Evolutionary conservation across 352 stramenopile species (phyloP), one percentile per base, ranked within the genome.

Genomic region (Pythium plurisporium): DNA sequence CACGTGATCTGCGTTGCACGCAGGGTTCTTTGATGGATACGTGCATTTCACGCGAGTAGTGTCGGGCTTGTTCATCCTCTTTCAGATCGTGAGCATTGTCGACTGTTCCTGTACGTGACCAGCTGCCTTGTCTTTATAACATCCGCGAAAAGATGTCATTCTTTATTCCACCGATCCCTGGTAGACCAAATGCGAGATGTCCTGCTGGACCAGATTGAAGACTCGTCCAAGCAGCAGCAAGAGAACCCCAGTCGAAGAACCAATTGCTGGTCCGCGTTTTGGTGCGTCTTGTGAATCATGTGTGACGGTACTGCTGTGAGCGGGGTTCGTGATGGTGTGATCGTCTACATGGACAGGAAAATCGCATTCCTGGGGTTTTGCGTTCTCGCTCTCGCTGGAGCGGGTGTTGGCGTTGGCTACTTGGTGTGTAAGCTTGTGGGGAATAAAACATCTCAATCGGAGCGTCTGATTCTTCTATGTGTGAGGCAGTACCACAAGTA

Each of bases 401-500:
- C 73, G 12, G 71, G 55, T 4, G 47, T 43, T 49, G 79, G 79
- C 0, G 46, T 77, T 3, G 66, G 67, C 10, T 82, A 76, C n/a
- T 47, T 91, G 53, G 81, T 91, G 59, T 2, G 44, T 62, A 19
- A 20, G 15, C 17, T 55, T 41, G 4, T 29, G 26, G 23, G 7
- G 6, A 38, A 26, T 6, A 0, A 31, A 23, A 23, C 4, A 42
- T 40, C n/a, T n/a, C n/a, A n/a, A n/a, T n/a, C n/a, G n/a, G n/a
- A n/a, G 29, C 19, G 7, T 27, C 2, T 38, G 15, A 19, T 55
- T 4, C 0, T 36, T 5, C n/a, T 31, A 10, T n/a, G 27, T n/a
- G n/a, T n/a, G n/a, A n/a, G 8, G 5, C 59, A 98, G 71, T 98
- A 96, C 67, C 59, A 87, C 55, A 82, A 83, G 42, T 99, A 97